Evolutionary conservation across 768 basidiomycete genomes (phyloP).

Genomic region (Pleurotus tuber-regium): DNA sequence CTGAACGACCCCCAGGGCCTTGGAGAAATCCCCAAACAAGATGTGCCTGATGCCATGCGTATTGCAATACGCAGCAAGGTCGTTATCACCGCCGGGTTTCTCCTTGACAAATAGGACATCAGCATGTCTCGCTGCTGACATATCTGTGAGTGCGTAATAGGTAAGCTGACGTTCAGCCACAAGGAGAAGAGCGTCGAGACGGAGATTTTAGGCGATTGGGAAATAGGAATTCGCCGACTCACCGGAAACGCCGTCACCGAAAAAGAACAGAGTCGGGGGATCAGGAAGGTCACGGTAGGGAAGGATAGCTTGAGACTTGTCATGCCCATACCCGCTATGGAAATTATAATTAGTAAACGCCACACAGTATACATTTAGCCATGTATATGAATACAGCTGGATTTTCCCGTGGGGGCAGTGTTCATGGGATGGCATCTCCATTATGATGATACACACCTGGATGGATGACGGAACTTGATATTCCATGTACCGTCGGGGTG

Average conservation of each 20-base stretch:
- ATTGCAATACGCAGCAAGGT: conserved; percentile 80
- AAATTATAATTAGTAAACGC: no score
- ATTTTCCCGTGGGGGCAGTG: not conserved
- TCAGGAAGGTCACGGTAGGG: conserved; percentile 74
- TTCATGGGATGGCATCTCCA: conserved; percentile 3
- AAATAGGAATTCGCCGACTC: conserved; percentile 19
- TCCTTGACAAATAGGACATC: conserved; percentile 94
- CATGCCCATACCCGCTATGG: conserved; percentile 91
- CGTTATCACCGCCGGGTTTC: conserved; percentile 76
- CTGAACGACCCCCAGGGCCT: conserved; percentile 58
- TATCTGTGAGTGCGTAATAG: conserved; percentile 45
- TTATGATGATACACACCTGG: conserved; percentile 74
- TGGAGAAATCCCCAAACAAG: conserved; percentile 69
- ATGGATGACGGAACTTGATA: conserved; percentile 86
- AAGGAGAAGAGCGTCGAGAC: no score
- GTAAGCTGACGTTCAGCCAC: not conserved
- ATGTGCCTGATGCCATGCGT: conserved; percentile 78
- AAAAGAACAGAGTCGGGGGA: conserved; percentile 89
- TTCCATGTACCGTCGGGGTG: conserved; percentile 70
- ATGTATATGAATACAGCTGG: conserved; percentile 6
- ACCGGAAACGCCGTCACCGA: conserved; percentile 97
- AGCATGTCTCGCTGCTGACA: conserved; percentile 90
- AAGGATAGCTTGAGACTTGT: conserved; percentile 93
- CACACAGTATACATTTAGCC: no score
- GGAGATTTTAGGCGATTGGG: no score